Base-by-base conservation (phyloP, 208 protist species). In the Wallacemonas rigidus region DNA sequence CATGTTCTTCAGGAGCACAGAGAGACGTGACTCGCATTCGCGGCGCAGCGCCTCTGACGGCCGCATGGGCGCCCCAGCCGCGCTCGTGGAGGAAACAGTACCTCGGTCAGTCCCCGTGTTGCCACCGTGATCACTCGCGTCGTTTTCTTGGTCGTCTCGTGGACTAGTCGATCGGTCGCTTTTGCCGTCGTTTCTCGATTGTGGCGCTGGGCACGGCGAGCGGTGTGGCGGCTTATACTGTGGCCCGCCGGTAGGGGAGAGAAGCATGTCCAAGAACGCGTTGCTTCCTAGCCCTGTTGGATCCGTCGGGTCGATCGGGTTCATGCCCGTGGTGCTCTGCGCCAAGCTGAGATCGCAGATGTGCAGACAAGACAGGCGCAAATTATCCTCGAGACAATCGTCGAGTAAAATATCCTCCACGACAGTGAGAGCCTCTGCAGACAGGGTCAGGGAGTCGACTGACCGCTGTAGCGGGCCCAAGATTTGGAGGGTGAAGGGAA, bases 321-420 rank as follows among this genome's bases (percentile, higher is more conserved):
- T 48, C 38, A 7, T 8, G 12, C 8, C 64, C 12, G 6, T 26
- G 8, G 4, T 12, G 4, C 53, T 48, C 40, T 56, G 48, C 40
- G 62, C 76, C 11, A 90, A 62, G 15, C 48, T 71, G 26, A 92
- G 17, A 65, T 90, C 86, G 51, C 75, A 71, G 51, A 82, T 80
- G 72, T 88, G 87, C 39, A 94, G 55, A 15, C 64, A 70, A n/a
- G 50, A 68, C 4, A 92, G 47, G 3, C 58, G 41, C 5, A 94
- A 35, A 2, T n/a, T 50, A 1, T 61, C 36, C 17, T 26, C 44
- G 47, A 82, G 77, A 61, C 84, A 89, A 76, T 92, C 89, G 65
- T 94, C 89, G 5, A 94, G 76, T 9, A 94, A 74, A 2, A 94
- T 58, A 70, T 91, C 86, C 68, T 94, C 86, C 7, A 92, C 36